A percentile compares a stretch with the other conserved stretches of the same genome.
Conservation (phyloP, 2,329 filamentous ascomycete genomes). For the Fusarium sp. region DNA sequence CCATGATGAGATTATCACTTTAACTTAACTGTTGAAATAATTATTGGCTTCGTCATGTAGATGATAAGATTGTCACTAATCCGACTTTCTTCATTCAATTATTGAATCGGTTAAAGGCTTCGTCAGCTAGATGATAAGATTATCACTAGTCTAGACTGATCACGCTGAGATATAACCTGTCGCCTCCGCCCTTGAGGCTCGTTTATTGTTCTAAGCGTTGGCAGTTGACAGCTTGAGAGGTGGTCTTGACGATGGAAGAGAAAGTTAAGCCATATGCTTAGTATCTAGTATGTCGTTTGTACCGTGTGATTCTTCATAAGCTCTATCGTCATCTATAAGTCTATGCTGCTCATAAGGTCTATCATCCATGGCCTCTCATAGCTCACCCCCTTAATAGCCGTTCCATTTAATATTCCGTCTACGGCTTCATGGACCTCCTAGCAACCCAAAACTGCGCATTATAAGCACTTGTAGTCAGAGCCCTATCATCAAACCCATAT, state of each 20-base stretch:
- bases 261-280: too few species aligned
- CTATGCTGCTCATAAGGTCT: background rate
- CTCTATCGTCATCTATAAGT: background rate
- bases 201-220: too few species aligned
- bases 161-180: too few species aligned
- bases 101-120: too few species aligned
- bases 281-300: too few species aligned
- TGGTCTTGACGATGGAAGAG: too few species aligned
- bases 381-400: background rate
- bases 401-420: rapidly evolving
- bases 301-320: background rate
- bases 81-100: too few species aligned
- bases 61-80: background rate
- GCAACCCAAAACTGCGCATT: conserved; percentile 67
- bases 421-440: conserved; percentile 29
- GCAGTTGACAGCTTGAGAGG: too few species aligned
- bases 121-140: background rate
- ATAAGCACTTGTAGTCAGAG: conserved; percentile 65
- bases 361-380: background rate
- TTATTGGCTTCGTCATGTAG: too few species aligned
- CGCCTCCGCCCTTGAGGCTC: too few species aligned
- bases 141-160: background rate
- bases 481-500: conserved; percentile 64
- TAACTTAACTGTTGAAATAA: too few species aligned
- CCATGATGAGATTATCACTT: background rate